These are phyloP conservation scores for Filosporella fistucella DNA, from an alignment of 495 filamentous ascomycete genomes.

Conservation along the genomic window DNA sequence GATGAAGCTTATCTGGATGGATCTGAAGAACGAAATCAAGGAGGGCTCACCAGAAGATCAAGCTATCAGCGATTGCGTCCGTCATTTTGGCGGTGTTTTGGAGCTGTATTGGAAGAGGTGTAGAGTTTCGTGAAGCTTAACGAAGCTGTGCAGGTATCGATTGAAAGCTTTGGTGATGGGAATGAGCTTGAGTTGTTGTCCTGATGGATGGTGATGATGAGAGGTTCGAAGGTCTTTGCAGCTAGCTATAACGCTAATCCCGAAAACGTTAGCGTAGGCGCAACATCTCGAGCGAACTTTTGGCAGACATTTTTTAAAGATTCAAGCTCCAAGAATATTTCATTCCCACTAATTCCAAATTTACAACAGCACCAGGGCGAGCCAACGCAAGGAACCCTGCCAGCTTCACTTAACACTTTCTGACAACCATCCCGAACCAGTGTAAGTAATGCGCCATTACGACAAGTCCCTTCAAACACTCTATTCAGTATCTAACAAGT, in stretches of 20 bases:
- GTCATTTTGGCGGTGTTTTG: slow-evolving; percentile 19
- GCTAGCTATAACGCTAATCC: slow-evolving; percentile 3
- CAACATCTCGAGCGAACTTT: slow-evolving; percentile 12
- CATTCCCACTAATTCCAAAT: background rate
- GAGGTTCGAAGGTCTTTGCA: slow-evolving; percentile 21
- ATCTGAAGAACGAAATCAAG: slow-evolving; percentile 6
- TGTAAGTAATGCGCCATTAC: background rate
- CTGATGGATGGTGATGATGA: slow-evolving; percentile 26
- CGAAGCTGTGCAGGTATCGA: slow-evolving; percentile 25
- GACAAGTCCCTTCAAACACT: slow-evolving; percentile 20
- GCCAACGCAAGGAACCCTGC: slow-evolving; percentile 61
- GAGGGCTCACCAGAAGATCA: slow-evolving; percentile 19
- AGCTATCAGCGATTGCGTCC: slow-evolving; percentile 8
- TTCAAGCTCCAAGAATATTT: background rate
- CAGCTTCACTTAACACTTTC: background rate
- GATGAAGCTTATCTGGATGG: slow-evolving; percentile 25
- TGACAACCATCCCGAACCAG: slow-evolving; percentile 8
- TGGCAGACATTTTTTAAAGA: slow-evolving; percentile 7
- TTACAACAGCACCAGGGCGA: slow-evolving; percentile 40
- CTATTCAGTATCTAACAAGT: slow-evolving; percentile 13
- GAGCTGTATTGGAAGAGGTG: slow-evolving; percentile 14
- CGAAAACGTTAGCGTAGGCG: background rate
- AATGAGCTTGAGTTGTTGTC: slow-evolving; percentile 32
- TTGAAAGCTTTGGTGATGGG: slow-evolving; percentile 37
- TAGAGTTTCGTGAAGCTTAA: slow-evolving; percentile 21